Evolutionary conservation across 257 asterid genomes (phyloP).

Genomic region (Thymus mandschuricus): DNA sequence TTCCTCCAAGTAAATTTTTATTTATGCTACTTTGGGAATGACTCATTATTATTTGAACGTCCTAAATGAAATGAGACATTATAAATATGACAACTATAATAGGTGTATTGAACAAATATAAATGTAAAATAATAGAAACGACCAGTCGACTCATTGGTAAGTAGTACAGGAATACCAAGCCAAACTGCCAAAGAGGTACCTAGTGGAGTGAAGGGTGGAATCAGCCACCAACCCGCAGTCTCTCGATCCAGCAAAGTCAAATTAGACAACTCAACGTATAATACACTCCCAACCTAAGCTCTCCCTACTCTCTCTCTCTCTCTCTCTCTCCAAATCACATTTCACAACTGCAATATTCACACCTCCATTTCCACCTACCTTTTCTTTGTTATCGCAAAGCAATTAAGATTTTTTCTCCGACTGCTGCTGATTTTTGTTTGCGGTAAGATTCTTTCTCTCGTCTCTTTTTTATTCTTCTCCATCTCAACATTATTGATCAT

Average conservation of each 20-base stretch:
- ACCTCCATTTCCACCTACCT: conserved; percentile 27
- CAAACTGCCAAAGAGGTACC: not conserved
- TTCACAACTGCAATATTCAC: conserved; percentile 3
- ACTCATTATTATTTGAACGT: no score
- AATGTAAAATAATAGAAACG: no score
- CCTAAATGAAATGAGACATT: no score
- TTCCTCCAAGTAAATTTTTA: no score
- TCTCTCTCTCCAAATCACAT: conserved; percentile 3
- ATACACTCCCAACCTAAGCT: no score
- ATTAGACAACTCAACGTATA: conserved; percentile 11
- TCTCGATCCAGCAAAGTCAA: conserved; percentile 24
- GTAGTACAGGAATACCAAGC: no score
- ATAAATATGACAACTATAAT: no score
- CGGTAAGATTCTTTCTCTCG: conserved; percentile 19
- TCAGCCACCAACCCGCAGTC: conserved; percentile 20
- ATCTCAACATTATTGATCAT: conserved; percentile 4
- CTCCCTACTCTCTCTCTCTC: not conserved
- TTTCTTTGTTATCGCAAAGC: conserved; percentile 8
- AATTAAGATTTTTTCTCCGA: not conserved
- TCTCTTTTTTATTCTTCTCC: not conserved
- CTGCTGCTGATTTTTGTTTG: conserved; percentile 20
- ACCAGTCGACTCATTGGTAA: no score
- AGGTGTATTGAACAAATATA: no score
- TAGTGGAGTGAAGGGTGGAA: not conserved
- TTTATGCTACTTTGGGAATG: no score